A percentile compares a stretch with the other conserved stretches of the same genome.
These are phyloP conservation scores for Arthrobotrys musiformis DNA, from an alignment of 2,329 filamentous ascomycete species.

Conservation along the genomic window DNA sequence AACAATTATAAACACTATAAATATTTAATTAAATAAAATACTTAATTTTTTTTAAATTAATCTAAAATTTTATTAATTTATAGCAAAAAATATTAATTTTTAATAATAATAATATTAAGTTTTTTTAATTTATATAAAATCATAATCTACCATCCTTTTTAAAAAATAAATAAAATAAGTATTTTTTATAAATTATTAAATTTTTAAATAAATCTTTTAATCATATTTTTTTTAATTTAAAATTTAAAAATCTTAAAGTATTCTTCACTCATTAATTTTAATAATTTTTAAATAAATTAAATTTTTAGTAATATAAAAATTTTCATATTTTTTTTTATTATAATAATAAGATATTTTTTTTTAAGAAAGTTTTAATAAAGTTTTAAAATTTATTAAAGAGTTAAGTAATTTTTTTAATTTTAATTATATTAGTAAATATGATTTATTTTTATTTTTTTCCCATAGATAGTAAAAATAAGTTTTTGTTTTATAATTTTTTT, in stretches of 20 bases:
- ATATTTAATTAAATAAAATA: slow-evolving; percentile 1
- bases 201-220: neutral
- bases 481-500: slow-evolving; percentile 9
- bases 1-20: neutral
- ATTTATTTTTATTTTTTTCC: neutral
- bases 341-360: neutral
- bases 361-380: neutral
- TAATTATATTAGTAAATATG: slow-evolving; percentile 1
- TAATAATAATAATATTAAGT: slow-evolving; percentile 10
- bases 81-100: neutral
- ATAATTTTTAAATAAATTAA: neutral
- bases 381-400: neutral
- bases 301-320: neutral
- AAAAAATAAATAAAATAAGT: slow-evolving; percentile 1
- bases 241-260: neutral
- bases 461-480: neutral
- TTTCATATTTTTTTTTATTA: neutral
- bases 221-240: neutral
- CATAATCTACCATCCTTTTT: neutral
- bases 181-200: slow-evolving; percentile 12
- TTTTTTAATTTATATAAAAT: slow-evolving; percentile 12
- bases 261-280: neutral
- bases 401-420: neutral
- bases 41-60: neutral
- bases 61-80: neutral